These are phyloP conservation scores for Pseudophaeomoniella oleicola DNA, from an alignment of 2,329 filamentous ascomycete genomes.

Conservation along the genomic window DNA sequence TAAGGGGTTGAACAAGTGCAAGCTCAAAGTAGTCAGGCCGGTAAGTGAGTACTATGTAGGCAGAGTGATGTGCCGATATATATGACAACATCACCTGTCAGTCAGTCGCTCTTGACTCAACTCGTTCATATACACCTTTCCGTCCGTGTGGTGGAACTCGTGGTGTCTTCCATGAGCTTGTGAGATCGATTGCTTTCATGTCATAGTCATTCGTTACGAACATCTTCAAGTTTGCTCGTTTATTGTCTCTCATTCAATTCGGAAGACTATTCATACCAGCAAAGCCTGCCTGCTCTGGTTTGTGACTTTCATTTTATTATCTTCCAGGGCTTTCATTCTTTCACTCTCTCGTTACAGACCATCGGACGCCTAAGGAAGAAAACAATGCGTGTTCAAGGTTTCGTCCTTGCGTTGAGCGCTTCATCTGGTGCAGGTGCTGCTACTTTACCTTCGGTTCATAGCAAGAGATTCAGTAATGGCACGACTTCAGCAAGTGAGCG, in stretches of 20 bases:
- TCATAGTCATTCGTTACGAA: neutral
- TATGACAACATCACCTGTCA: too few relatives aligned
- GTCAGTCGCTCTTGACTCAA: too few relatives aligned
- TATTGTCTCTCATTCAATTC: neutral
- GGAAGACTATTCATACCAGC: neutral
- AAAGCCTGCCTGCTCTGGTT: neutral
- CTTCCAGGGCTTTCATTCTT: neutral
- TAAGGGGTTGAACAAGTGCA: too few relatives aligned
- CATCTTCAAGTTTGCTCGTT: neutral
- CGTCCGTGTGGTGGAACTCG: too few relatives aligned
- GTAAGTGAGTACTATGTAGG: too few relatives aligned
- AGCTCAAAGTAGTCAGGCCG: too few relatives aligned
- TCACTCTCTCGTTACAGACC: neutral
- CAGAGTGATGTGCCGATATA: too few relatives aligned
- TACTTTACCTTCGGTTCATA: neutral
- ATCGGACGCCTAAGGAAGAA: neutral
- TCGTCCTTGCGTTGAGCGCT: neutral
- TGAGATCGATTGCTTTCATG: too few relatives aligned
- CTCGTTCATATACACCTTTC: too few relatives aligned
- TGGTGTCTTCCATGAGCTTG: too few relatives aligned
- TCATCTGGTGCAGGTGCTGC: neutral
- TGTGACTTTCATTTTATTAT: neutral
- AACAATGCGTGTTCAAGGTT: neutral
- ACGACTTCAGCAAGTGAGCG: constrained; percentile 15
- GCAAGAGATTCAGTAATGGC: neutral